Evolutionary conservation across 805 yeast species (phyloP).

Genomic region (Saccharomycopsis javanensis): DNA sequence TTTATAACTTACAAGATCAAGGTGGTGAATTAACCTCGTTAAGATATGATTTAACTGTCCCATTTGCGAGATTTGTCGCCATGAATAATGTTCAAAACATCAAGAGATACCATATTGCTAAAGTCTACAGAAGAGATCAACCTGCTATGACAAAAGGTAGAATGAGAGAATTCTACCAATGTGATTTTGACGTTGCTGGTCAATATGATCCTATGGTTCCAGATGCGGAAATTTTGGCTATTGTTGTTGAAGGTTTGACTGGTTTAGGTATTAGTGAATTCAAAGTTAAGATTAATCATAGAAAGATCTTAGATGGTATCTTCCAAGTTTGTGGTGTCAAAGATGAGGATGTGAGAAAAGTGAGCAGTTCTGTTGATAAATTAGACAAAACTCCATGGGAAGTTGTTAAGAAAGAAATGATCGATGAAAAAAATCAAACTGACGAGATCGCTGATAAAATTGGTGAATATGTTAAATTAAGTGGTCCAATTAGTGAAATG

Average conservation of each 20-base stretch:
- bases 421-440: conserved; percentile 79
- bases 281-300: conserved; percentile 87
- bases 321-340: conserved; percentile 92
- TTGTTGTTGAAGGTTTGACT: conserved; percentile 76
- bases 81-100: conserved; percentile 85
- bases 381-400: conserved; percentile 95
- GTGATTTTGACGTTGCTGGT: conserved; percentile 98
- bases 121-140: conserved; percentile 97
- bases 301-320: conserved; percentile 92
- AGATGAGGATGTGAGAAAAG: conserved; percentile 86
- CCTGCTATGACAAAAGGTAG: conserved; percentile 99
- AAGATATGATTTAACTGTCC: conserved; percentile 95
- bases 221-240: conserved; percentile 79
- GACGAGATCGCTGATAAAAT: conserved; percentile 89
- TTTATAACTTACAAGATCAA: conserved; percentile 94
- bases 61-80: conserved; percentile 95
- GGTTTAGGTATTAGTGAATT: conserved; percentile 80
- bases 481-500: conserved; percentile 63
- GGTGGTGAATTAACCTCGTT: conserved; percentile 96
- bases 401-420: conserved; percentile 85
- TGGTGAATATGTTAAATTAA: conserved; percentile 81
- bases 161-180: conserved; percentile 99
- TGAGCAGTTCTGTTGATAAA: conserved; percentile 94
- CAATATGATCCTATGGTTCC: conserved; percentile 89
- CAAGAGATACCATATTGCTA: conserved; percentile 94